Base-by-base conservation (phyloP, 495 filamentous ascomycete species). In the Immersiella caudata region DNA sequence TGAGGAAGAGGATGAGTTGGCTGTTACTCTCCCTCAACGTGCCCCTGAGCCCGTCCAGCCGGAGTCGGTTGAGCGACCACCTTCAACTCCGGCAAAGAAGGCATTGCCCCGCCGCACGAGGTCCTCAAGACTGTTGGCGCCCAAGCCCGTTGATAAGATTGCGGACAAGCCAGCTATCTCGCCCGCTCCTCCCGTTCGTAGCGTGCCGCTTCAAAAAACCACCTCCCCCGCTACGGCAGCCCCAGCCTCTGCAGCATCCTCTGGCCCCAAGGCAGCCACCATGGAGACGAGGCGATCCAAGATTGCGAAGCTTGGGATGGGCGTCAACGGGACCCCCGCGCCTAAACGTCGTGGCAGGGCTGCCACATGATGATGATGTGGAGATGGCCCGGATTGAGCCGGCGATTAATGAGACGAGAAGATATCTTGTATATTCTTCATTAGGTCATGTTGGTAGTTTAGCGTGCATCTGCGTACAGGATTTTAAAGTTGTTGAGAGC, bases 321-420 rank as follows among this genome's bases (percentile, higher is more conserved):
- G 71, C n/a, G 73, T 61, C 5, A 78, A 78, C 27, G 76, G 76
- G 18, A 79, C 75, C 12, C 76, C 76, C 9, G 75, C 75, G 24
- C 76, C 76, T 11, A 79, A 77, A 63, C 66, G 75, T 16, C 69
- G 67, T 54, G 73, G 68, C 14, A 56, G 68, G 63, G 26, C 51
- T 8, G 70, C 64, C 20, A 12, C 21, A 0, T 63, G 40, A 62
- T n/a, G n/a, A n/a, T n/a, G n/a, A 33, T 27, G 40, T 20, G 21
- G 59, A 0, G 8, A 55, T 2, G 52, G n/a, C 24, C 3, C 24
- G 40, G 5, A 46, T 33, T 3, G 29, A 33, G 29, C 3, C 4
- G 8, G 29, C 8, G 29, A 33, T 33, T 33, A 8, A 33, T 33
- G 40, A 12, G 14, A 12, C 40, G 40, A 46, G 14, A 18, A 14